A percentile compares a stretch with the other conserved stretches of the same genome.
phyloP scores from a whole-genome alignment of 1,284 basidiomycete species.

The Coriolopsis trogii region DNA sequence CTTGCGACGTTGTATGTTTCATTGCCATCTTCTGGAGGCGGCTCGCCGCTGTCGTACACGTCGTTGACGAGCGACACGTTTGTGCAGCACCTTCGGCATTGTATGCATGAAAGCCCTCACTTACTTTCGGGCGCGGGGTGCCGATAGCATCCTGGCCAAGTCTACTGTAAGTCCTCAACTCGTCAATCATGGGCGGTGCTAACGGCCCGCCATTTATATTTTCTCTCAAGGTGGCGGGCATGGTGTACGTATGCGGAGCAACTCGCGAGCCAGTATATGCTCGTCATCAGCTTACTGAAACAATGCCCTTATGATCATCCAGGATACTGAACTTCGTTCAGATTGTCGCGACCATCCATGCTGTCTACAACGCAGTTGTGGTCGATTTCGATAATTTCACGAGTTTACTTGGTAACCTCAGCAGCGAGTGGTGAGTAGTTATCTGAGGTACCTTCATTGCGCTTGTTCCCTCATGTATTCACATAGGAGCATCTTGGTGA shows the following conservation, averaged over 20 bases:
- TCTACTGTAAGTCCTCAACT: slow-evolving; percentile 3
- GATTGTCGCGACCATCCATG: slow-evolving; percentile 10
- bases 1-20: slow-evolving; percentile 12
- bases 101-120: slow-evolving; percentile 10
- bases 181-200: background rate
- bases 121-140: slow-evolving; percentile 2
- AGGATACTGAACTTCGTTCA: slow-evolving; percentile 15
- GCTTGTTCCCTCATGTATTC: background rate
- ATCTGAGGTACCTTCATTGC: background rate
- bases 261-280: too few relatives aligned
- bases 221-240: background rate
- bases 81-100: slow-evolving; percentile 13
- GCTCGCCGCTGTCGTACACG: too few relatives aligned
- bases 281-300: background rate
- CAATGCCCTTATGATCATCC: background rate
- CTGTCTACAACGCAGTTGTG: slow-evolving; percentile 10
- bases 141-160: background rate
- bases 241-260: slow-evolving; percentile 16
- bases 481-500: slow-evolving; percentile 15
- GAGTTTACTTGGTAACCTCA: slow-evolving; percentile 3
- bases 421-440: slow-evolving; percentile 9
- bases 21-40: background rate
- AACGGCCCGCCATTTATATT: too few relatives aligned
- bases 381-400: slow-evolving; percentile 5
- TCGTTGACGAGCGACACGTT: too few relatives aligned